Base-by-base conservation (phyloP, 331 rosid species). In the Cucumis variabilis region DNA sequence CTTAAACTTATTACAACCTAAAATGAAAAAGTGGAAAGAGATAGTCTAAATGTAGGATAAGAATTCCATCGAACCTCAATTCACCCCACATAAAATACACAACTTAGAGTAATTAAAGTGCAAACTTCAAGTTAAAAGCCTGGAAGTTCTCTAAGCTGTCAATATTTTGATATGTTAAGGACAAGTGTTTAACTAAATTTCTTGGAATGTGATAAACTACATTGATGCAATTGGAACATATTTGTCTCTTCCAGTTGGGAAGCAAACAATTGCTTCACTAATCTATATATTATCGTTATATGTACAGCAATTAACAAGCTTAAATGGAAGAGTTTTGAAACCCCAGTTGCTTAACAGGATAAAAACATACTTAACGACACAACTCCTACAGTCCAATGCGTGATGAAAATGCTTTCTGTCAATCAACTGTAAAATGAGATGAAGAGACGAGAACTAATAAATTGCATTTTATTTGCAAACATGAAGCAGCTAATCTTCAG, bases 371-470 rank as follows among this genome's bases (percentile, higher is more conserved):
- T 30, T 37, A 82, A 63, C 7, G 55, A 37, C 16, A 11, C 58
- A 41, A 6, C 86, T 63, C 28, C 86, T 63, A 62, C 15, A 63
- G 44, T 62, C 74, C 15, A 83, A 65, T 63, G 86, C 24, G 13
- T 21, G 51, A 41, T 33, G 28, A 13, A 33, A 83, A 37, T 41
- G 16, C 24, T 30, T 82, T 23, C 58, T 5, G 14, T 82, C 9
- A 16, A 33, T 21, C 69, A 5, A 6, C 10, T 44, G 74, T 60
- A 62, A 41, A 30, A 30, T 58, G 55, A 23, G 86, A 62, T 62
- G 86, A 82, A 82, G 27, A 82, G 86, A 60, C 30, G 50, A 82
- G 85, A 60, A 60, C 85, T 17, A 30, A 30, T 58, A 21, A 60
- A 23, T 37, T 63, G n/a, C 58, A 37, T 82, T 63, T 41, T 23